phyloP scores from a whole-genome alignment of 805 yeast species.

The Saccharomycopsis fodiens region DNA sequence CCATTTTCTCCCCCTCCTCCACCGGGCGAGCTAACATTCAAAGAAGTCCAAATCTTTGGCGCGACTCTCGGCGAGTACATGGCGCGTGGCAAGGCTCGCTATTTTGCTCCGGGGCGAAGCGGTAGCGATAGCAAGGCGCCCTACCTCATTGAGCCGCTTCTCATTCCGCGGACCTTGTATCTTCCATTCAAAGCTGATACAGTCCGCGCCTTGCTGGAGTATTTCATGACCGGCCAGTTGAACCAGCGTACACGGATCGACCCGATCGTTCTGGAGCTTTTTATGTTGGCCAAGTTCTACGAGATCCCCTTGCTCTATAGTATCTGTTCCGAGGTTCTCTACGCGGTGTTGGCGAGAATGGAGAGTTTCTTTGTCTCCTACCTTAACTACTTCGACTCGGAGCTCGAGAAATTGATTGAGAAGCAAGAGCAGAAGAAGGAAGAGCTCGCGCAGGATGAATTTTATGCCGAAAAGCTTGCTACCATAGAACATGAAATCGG shows the following conservation, averaged over 20 bases:
- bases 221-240: slow-evolving; percentile 71
- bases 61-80: slow-evolving; percentile 2
- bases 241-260: slow-evolving; percentile 65
- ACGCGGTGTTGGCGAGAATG: slow-evolving; percentile 61
- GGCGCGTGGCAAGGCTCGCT: neutral
- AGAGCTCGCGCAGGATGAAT: slow-evolving; percentile 57
- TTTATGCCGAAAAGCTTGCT: slow-evolving; percentile 47
- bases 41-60: neutral
- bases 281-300: slow-evolving; percentile 43
- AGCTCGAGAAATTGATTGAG: slow-evolving; percentile 24
- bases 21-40: neutral
- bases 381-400: slow-evolving; percentile 25
- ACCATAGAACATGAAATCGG: slow-evolving; percentile 22
- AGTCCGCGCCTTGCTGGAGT: slow-evolving; percentile 61
- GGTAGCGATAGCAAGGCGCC: slow-evolving; percentile 7
- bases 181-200: slow-evolving; percentile 59
- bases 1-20: too few relatives aligned
- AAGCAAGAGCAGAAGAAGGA: slow-evolving; percentile 28
- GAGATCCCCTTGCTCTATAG: slow-evolving; percentile 67
- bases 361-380: slow-evolving; percentile 39
- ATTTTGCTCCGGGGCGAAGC: neutral
- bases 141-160: slow-evolving; percentile 45
- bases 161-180: slow-evolving; percentile 61
- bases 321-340: slow-evolving; percentile 53
- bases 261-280: slow-evolving; percentile 37